Percentiles rank a stretch among this genome's conserved stretches.
phyloP scores from a whole-genome alignment of 495 filamentous ascomycete species.

The Rusavskia elegans region DNA sequence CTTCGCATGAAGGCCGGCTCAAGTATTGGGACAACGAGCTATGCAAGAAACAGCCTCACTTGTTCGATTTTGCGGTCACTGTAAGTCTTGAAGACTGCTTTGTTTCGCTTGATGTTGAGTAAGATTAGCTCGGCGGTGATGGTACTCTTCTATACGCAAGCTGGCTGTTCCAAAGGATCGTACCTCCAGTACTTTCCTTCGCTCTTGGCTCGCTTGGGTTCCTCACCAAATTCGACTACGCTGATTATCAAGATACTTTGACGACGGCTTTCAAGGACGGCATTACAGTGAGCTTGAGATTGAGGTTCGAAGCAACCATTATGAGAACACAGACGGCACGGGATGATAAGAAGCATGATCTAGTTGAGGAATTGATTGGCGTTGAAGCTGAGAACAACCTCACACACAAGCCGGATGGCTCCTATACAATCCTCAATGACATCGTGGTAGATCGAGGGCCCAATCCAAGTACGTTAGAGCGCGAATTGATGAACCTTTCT shows the following conservation, averaged over 20 bases:
- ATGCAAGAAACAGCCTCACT: slow-evolving; percentile 60
- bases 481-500: slow-evolving; percentile 1
- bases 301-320: slow-evolving; percentile 87
- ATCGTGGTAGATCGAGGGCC: slow-evolving; percentile 82
- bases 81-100: slow-evolving; percentile 12
- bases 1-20: slow-evolving; percentile 40
- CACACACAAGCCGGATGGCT: slow-evolving; percentile 66
- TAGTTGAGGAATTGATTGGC: slow-evolving; percentile 82
- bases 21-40: slow-evolving; percentile 73
- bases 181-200: slow-evolving; percentile 86
- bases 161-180: slow-evolving; percentile 95
- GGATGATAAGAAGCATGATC: slow-evolving; percentile 34
- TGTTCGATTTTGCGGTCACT: slow-evolving; percentile 85
- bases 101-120: slow-evolving; percentile 1
- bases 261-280: slow-evolving; percentile 63
- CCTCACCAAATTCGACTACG: slow-evolving; percentile 90
- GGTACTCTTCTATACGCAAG: slow-evolving; percentile 90
- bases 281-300: slow-evolving; percentile 70
- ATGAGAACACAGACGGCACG: slow-evolving; percentile 55
- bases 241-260: slow-evolving; percentile 51
- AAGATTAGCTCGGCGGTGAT: slow-evolving; percentile 62
- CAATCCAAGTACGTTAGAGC: slow-evolving; percentile 52
- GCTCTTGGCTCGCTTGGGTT: slow-evolving; percentile 85
- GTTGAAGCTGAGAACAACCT: slow-evolving; percentile 63
- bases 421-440: slow-evolving; percentile 85